A percentile compares a stretch with the other conserved stretches of the same genome.
phyloP scores from a whole-genome alignment of 2,329 filamentous ascomycete genomes.

The Aspergillus amoenus region DNA sequence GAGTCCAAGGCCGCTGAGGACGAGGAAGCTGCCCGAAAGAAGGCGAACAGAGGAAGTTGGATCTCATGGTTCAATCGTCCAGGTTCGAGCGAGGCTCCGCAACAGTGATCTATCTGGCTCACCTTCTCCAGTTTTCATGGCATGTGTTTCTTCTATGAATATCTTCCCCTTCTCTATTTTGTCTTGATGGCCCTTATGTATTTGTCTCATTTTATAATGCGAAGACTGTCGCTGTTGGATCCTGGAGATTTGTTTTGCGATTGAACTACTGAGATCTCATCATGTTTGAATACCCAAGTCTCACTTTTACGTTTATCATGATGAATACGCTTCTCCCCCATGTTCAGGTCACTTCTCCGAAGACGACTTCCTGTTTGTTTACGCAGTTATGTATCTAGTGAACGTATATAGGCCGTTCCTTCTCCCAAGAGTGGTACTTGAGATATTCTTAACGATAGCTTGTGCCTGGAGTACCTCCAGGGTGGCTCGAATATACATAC shows the following conservation, averaged over 20 bases:
- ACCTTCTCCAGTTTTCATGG: constrained; percentile 7
- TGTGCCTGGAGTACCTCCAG: neutral
- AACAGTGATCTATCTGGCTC: constrained; percentile 10
- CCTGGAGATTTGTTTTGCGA: constrained; percentile 11
- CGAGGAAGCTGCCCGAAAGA: constrained; percentile 46
- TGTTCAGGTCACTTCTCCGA: neutral
- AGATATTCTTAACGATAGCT: constrained; percentile 5
- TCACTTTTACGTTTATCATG: constrained; percentile 13
- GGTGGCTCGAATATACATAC: neutral
- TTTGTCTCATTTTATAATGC: constrained; percentile 1
- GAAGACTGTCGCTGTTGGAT: neutral
- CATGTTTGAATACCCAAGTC: constrained; percentile 19
- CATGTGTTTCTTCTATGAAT: neutral
- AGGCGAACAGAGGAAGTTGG: constrained; percentile 48
- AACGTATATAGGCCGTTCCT: constrained; percentile 20
- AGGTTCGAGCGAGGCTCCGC: constrained; percentile 26
- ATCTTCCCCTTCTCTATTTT: constrained; percentile 4
- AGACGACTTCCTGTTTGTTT: constrained; percentile 8
- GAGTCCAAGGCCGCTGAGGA: constrained; percentile 42
- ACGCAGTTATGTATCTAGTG: constrained; percentile 18
- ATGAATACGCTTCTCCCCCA: constrained; percentile 10
- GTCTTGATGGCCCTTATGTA: neutral
- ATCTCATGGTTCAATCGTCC: constrained; percentile 48
- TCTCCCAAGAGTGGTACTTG: constrained; percentile 17
- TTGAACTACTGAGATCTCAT: constrained; percentile 13